Evolutionary conservation across 768 basidiomycete genomes (phyloP), one percentile per base, ranked within the genome.

Genomic region (Lentinula sp.): DNA sequence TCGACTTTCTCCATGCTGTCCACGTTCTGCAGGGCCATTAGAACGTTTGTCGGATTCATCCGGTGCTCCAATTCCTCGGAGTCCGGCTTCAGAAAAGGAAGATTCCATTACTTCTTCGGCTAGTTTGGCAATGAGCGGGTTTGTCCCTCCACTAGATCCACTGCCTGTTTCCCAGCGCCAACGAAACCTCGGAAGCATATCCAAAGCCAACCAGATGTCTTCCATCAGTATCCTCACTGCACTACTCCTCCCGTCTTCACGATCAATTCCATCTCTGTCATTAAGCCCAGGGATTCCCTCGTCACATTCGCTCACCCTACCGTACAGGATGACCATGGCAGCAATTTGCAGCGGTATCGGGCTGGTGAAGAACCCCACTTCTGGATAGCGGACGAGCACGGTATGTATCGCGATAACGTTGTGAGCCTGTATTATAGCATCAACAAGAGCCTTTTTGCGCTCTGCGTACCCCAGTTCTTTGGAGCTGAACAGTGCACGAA

Each of bases 291-390:
- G 45, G 80, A 81, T 31, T 0, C 39, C 40, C 18, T 31, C 40
- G 51, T 89, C 84, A 62, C 88, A 89, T 57, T 84, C 83, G 6
- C 88, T 90, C 82, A 92, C 91, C 67, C 89, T 89, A 1, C 92
- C 92, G 69, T 88, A 93, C 18, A 94, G 79, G 62, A 94, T 93
- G 61, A 93, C 89, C 91, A 94, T 93, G 6, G 92, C 92, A 0
- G 91, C 88, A 58, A 93, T 92, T 71, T 94, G 92, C 18, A 94
- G 79, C 13, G 92, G 92, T 61, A 91, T 91, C 2, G 92, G 92
- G 3, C 91, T 93, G 23, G 89, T 89, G 70, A 94, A 93, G 76
- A 94, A 94, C 3, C 86, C 89, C 65, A 89, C 88, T 61, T 93
- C 88, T 10, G 92, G 91, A 79, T 87, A 93, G 37, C 83, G 82